A percentile compares a stretch with the other conserved stretches of the same genome.
Conservation (phyloP, 176 grass and related monocot genomes). For the Chrysopogon serrulatus region DNA sequence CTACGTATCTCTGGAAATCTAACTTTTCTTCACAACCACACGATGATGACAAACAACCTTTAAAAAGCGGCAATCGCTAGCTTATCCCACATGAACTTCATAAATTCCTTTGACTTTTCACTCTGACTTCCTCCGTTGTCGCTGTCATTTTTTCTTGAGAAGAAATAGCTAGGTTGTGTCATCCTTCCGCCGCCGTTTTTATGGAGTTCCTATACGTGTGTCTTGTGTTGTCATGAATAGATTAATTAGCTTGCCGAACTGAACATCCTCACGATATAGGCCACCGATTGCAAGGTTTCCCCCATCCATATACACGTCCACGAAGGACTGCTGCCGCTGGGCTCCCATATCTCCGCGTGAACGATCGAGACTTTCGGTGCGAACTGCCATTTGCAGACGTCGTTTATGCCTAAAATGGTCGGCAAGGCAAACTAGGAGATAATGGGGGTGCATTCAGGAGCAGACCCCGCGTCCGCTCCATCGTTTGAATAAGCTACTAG, state of each 20-base stretch:
- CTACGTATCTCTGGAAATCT: neutral
- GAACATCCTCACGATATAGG: neutral
- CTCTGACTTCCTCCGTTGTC: neutral
- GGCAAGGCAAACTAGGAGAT: neutral
- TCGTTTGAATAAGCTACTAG: too few species aligned
- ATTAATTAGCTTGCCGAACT: constrained; percentile 30
- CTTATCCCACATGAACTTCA: neutral
- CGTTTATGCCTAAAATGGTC: neutral
- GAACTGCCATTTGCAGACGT: constrained; percentile 3
- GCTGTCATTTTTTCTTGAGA: neutral
- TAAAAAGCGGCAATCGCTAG: neutral
- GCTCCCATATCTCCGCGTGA: constrained; percentile 5
- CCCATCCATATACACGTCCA: neutral
- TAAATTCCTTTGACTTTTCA: neutral
- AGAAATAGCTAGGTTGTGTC: neutral
- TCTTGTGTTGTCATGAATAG: constrained; percentile 9
- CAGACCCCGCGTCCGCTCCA: neutral
- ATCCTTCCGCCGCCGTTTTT: neutral
- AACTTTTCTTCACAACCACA: neutral
- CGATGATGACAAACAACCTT: neutral
- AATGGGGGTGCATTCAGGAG: neutral
- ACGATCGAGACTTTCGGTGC: neutral
- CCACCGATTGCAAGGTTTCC: neutral
- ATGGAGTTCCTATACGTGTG: neutral
- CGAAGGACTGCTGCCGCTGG: neutral